A percentile compares a stretch with the other conserved stretches of the same genome.
Evolutionary conservation across 768 basidiomycete species (phyloP).

Genomic region (Postia placenta): DNA sequence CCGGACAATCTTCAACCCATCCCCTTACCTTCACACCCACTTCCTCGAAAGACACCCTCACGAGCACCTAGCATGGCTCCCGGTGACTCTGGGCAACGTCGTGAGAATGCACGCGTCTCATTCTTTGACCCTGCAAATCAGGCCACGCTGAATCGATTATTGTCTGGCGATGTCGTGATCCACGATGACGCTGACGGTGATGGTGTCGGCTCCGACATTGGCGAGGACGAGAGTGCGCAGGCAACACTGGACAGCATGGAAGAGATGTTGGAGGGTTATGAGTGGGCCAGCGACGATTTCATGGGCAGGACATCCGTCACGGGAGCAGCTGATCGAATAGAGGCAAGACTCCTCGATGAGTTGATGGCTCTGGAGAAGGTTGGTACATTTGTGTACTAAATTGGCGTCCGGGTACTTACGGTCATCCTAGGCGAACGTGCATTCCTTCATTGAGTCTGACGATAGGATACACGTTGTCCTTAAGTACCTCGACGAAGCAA

Average conservation of each 20-base stretch:
- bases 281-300: conserved; percentile 87
- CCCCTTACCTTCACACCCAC: not conserved
- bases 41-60: conserved; percentile 4
- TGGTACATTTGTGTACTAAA: not conserved
- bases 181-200: conserved; percentile 39
- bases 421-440: conserved; percentile 79
- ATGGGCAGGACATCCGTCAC: conserved; percentile 56
- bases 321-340: conserved; percentile 86
- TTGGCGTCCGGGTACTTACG: not conserved
- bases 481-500: conserved; percentile 83
- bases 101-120: conserved; percentile 68
- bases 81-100: conserved; percentile 37
- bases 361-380: conserved; percentile 93
- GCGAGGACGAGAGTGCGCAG: conserved; percentile 67
- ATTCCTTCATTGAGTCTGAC: conserved; percentile 95
- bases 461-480: conserved; percentile 83
- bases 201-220: conserved; percentile 25
- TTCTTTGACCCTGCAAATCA: conserved; percentile 82
- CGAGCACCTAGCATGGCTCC: conserved; percentile 9
- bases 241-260: conserved; percentile 89
- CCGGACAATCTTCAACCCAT: conserved; percentile 3
- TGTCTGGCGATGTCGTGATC: conserved; percentile 33
- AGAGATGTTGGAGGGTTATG: conserved; percentile 98
- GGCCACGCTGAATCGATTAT: conserved; percentile 61
- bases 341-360: conserved; percentile 84